A percentile compares a stretch with the other conserved stretches of the same genome.
These are phyloP conservation scores for Podila verticillata DNA, from an alignment of 192 early-diverging fungal species.

Conservation along the genomic window DNA sequence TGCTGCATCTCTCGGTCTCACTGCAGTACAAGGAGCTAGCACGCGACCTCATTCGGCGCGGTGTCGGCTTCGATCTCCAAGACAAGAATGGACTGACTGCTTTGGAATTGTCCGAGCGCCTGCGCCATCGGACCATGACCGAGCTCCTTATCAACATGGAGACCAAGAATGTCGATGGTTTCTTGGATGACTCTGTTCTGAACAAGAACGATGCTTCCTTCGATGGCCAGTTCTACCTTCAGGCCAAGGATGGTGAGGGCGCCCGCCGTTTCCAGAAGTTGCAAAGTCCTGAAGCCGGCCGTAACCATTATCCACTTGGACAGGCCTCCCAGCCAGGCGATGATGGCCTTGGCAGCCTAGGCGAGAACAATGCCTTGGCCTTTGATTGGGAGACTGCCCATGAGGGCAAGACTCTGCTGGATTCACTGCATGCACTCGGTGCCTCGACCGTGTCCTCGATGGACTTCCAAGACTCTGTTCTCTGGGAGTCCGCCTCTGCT, in stretches of 20 bases:
- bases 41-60: conserved; percentile 29
- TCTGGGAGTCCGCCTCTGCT: no score
- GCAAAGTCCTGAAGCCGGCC: conserved; percentile 36
- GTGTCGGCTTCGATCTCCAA: conserved; percentile 14
- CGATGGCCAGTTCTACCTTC: conserved; percentile 12
- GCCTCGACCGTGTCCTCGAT: no score
- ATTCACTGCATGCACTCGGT: no score
- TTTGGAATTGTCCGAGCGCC: conserved; percentile 24
- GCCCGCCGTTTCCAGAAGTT: conserved; percentile 18
- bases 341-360: background rate
- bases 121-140: conserved; percentile 24
- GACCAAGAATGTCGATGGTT: background rate
- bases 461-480: no score
- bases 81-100: conserved; percentile 49
- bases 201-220: conserved; percentile 1
- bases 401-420: no score
- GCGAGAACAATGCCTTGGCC: background rate
- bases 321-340: background rate
- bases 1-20: conserved; percentile 44
- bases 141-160: conserved; percentile 15
- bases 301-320: conserved; percentile 25
- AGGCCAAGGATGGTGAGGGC: conserved; percentile 18
- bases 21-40: conserved; percentile 22
- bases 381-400: background rate
- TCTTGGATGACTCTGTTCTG: background rate